phyloP scores from a whole-genome alignment of 441 rosid genomes.

The Eruca vesicaria region DNA sequence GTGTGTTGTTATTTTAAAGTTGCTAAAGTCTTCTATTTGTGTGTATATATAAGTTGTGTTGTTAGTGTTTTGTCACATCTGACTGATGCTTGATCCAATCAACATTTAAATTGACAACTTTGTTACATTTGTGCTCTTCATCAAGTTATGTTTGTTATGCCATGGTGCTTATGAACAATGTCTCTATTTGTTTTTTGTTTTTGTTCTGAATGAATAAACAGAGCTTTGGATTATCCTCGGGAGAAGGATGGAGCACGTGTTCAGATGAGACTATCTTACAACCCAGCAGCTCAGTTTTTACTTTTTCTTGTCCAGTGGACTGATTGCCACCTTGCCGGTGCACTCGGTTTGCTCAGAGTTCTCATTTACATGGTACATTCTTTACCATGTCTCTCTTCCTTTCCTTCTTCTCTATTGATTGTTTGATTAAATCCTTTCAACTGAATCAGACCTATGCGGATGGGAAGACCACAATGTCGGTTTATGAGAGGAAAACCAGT shows the following conservation, averaged over 20 bases:
- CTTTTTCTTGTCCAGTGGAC: constrained; percentile 79
- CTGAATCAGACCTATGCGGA: constrained; percentile 75
- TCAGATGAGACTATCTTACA: constrained; percentile 70
- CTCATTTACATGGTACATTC: constrained; percentile 54
- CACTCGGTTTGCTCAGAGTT: constrained; percentile 62
- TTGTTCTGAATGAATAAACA: constrained; percentile 27
- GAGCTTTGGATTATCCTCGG: constrained; percentile 67
- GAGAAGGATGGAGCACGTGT: constrained; percentile 67
- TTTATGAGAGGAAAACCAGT: constrained; percentile 79
- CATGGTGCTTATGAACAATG: neutral
- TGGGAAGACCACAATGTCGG: constrained; percentile 89
- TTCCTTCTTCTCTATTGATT: neutral
- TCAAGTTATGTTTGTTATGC: neutral
- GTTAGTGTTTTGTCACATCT: neutral
- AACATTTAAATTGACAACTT: neutral
- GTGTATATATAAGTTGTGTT: neutral
- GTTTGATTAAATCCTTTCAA: constrained; percentile 21
- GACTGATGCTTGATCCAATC: neutral
- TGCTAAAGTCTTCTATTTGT: neutral
- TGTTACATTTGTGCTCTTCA: neutral
- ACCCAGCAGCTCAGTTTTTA: constrained; percentile 63
- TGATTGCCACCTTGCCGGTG: constrained; percentile 67
- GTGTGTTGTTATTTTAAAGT: neutral
- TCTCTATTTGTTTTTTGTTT: neutral
- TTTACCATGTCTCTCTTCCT: neutral